Conservation (phyloP, 768 basidiomycete species). For the Leccinum incarnatum region DNA sequence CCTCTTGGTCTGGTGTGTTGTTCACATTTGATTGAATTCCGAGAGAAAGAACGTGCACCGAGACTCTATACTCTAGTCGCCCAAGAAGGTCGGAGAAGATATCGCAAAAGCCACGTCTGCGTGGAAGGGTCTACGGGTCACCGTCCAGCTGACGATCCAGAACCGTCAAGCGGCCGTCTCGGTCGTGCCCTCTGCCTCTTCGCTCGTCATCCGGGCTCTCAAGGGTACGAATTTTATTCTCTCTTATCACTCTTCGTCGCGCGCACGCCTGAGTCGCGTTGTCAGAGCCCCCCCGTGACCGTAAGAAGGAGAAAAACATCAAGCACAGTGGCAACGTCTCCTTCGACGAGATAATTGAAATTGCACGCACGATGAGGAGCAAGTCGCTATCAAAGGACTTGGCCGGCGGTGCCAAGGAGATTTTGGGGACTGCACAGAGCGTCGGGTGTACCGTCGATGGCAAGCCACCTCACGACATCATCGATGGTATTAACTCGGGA, state of each 20-base stretch:
- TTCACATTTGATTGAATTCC: neutral
- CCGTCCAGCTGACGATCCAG: conserved; percentile 98
- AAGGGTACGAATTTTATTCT: conserved; percentile 67
- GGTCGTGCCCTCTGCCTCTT: conserved; percentile 96
- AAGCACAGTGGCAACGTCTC: conserved; percentile 95
- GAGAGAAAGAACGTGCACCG: conserved; percentile 8
- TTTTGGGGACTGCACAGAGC: conserved; percentile 95
- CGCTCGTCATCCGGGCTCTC: conserved; percentile 95
- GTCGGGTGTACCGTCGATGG: conserved; percentile 97
- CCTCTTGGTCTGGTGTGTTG: conserved; percentile 93
- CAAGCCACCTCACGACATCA: conserved; percentile 87
- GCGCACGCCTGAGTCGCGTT: conserved; percentile 1
- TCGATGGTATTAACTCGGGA: conserved; percentile 81
- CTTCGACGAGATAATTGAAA: conserved; percentile 90
- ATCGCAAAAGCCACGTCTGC: conserved; percentile 97
- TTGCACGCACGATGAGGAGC: conserved; percentile 92
- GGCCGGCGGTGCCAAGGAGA: conserved; percentile 91
- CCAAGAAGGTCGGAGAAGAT: conserved; percentile 99
- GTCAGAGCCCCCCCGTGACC: conserved; percentile 96
- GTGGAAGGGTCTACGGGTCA: conserved; percentile 99
- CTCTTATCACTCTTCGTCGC: neutral
- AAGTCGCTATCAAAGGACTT: conserved; percentile 94
- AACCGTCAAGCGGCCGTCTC: conserved; percentile 98
- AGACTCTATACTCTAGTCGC: conserved; percentile 59
- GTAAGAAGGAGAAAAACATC: conserved; percentile 99